These are phyloP conservation scores for Thermochaetoides thermophila DNA, from an alignment of 495 filamentous ascomycete species.

Conservation along the genomic window DNA sequence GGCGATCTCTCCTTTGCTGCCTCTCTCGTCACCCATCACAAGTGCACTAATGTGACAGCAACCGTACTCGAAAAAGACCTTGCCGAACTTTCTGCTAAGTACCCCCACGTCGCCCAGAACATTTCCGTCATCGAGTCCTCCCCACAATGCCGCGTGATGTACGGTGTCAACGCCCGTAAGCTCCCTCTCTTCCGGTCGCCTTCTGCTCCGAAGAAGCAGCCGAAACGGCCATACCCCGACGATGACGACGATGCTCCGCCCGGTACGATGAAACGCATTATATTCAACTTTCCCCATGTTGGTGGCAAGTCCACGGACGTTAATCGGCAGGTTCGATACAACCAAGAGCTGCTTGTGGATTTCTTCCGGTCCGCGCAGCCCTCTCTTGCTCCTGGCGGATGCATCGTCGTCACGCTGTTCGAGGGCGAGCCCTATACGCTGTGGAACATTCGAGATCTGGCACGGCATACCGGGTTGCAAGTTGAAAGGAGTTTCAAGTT, in stretches of 20 bases:
- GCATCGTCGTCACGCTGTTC: slow-evolving; percentile 76
- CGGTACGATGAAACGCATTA: slow-evolving; percentile 54
- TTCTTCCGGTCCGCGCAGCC: slow-evolving; percentile 53
- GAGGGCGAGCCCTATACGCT: slow-evolving; percentile 86
- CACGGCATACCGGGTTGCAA: slow-evolving; percentile 57
- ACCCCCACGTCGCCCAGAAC: slow-evolving; percentile 55
- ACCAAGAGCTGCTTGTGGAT: slow-evolving; percentile 74
- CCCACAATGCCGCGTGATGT: slow-evolving; percentile 15
- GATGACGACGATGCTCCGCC: background rate
- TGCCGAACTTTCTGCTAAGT: slow-evolving; percentile 47
- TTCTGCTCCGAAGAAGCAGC: too few species aligned
- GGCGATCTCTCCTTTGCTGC: slow-evolving; percentile 86
- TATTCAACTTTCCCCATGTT: slow-evolving; percentile 96
- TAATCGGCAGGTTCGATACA: slow-evolving; percentile 81
- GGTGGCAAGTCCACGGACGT: slow-evolving; percentile 85
- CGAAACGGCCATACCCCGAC: slow-evolving; percentile 12
- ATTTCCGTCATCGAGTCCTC: slow-evolving; percentile 33
- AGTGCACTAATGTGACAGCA: slow-evolving; percentile 45
- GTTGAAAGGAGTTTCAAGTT: slow-evolving; percentile 71
- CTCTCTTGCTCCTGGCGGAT: slow-evolving; percentile 36
- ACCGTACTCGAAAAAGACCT: slow-evolving; percentile 33
- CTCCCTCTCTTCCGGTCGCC: slow-evolving; percentile 41
- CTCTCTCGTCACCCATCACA: slow-evolving; percentile 57
- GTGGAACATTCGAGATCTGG: slow-evolving; percentile 86
- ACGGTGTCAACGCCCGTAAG: slow-evolving; percentile 60